Percentiles rank a stretch among this genome's conserved stretches.
These are phyloP conservation scores for Sarocladium strictum DNA, from an alignment of 2,329 filamentous ascomycete species.

Conservation along the genomic window DNA sequence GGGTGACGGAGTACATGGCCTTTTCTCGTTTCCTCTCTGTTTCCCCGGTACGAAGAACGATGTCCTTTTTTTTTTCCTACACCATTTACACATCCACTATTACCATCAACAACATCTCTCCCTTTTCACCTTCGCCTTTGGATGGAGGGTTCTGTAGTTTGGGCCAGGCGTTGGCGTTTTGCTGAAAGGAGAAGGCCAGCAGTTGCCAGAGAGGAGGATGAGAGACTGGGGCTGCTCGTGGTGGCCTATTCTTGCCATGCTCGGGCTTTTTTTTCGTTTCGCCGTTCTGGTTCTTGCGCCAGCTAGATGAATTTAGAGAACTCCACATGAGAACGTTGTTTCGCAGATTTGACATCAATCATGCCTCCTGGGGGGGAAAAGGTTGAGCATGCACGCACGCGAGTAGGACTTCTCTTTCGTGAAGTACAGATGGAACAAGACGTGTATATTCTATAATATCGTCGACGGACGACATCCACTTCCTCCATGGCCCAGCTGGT, in stretches of 20 bases:
- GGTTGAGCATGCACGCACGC: no score
- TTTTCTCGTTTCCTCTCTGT: no score
- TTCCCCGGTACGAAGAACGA: not conserved
- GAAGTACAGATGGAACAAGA: no score
- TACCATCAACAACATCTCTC: not conserved
- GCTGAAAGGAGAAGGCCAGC: not conserved
- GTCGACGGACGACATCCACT: no score
- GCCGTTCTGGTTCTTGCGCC: not conserved
- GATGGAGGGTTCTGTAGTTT: not conserved
- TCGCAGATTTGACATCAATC: no score
- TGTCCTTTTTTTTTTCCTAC: not conserved
- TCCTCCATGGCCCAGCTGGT: no score
- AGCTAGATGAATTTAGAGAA: not conserved
- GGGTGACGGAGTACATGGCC: constrained; percentile 1
- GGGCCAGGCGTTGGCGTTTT: not conserved
- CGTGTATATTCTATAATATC: no score
- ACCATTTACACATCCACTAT: not conserved
- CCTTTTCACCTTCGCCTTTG: not conserved
- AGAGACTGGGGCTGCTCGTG: not conserved
- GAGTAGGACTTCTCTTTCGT: no score
- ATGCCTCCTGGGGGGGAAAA: no score
- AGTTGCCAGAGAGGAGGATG: not conserved
- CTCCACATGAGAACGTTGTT: not conserved
- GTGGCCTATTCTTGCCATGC: not conserved
- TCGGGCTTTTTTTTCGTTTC: not conserved